A percentile compares a stretch with the other conserved stretches of the same genome.
Conservation (phyloP, 106 monocot species). For the Triglochin maritima region DNA sequence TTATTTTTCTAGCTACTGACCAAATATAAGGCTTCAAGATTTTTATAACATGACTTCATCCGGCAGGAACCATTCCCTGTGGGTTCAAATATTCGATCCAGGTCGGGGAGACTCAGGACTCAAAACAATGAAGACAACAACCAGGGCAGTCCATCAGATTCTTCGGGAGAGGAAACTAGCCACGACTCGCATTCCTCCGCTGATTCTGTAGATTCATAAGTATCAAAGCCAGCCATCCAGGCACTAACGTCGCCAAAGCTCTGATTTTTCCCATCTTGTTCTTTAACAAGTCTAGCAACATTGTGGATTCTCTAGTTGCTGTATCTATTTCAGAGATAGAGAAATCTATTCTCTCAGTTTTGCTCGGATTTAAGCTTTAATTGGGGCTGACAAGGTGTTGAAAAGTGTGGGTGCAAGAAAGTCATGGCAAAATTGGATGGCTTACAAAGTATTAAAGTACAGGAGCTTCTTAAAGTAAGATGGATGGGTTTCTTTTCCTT, state of each 20-base stretch:
- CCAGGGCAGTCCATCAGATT: conserved; percentile 11
- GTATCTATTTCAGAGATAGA: neutral
- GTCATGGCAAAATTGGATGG: too few relatives aligned
- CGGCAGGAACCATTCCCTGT: conserved; percentile 37
- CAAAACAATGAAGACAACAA: conserved; percentile 12
- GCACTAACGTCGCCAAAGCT: neutral
- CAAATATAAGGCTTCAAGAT: neutral
- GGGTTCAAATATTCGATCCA: conserved; percentile 24
- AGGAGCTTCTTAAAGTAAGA: too few relatives aligned
- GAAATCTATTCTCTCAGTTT: neutral
- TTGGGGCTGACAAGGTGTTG: neutral
- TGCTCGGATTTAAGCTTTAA: neutral
- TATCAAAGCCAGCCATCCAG: neutral
- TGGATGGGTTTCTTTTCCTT: too few relatives aligned
- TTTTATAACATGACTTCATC: neutral
- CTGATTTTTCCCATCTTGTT: neutral
- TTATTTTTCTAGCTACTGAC: neutral
- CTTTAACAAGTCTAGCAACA: neutral
- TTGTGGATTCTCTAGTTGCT: neutral
- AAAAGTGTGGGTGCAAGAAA: neutral
- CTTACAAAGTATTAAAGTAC: too few relatives aligned
- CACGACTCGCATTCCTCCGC: neutral
- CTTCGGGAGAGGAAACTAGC: conserved; percentile 9
- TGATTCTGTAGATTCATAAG: conserved; percentile 5
- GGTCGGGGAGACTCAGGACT: conserved; percentile 19